Conservation (phyloP, 2,329 filamentous ascomycete species). For the Colletotrichum sp. region DNA sequence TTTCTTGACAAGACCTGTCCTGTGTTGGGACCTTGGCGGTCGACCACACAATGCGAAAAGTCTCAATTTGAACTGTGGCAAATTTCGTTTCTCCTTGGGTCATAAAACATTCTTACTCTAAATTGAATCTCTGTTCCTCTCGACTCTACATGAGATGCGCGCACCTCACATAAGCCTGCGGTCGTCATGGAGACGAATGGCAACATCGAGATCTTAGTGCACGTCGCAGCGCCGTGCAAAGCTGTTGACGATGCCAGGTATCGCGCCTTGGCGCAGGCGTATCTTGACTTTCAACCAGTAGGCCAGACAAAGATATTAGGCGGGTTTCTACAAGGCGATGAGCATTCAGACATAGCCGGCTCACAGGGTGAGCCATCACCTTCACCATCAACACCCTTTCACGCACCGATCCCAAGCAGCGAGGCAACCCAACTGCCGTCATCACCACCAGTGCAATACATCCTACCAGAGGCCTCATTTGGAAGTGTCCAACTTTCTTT, state of each 20-base stretch:
- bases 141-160: neutral
- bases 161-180: neutral
- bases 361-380: neutral
- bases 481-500: slow-evolving; percentile 47
- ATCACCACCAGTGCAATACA: neutral
- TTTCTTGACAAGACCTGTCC: neutral
- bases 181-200: slow-evolving; percentile 15
- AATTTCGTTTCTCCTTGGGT: neutral
- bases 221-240: slow-evolving; percentile 57
- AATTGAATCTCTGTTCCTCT: neutral
- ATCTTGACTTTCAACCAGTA: slow-evolving; percentile 51
- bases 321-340: neutral
- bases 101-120: neutral
- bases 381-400: neutral
- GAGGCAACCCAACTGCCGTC: neutral
- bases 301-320: slow-evolving; percentile 9
- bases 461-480: slow-evolving; percentile 1
- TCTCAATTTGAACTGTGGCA: neutral
- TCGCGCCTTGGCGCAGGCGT: slow-evolving; percentile 54
- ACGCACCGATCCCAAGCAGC: slow-evolving; percentile 2
- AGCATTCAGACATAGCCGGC: neutral
- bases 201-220: slow-evolving; percentile 61
- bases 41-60: neutral
- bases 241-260: slow-evolving; percentile 54
- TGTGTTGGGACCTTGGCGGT: neutral